Evolutionary conservation across 345 rosid species (phyloP), one percentile per base, ranked within the genome.

Genomic region (Reutealis trisperma): DNA sequence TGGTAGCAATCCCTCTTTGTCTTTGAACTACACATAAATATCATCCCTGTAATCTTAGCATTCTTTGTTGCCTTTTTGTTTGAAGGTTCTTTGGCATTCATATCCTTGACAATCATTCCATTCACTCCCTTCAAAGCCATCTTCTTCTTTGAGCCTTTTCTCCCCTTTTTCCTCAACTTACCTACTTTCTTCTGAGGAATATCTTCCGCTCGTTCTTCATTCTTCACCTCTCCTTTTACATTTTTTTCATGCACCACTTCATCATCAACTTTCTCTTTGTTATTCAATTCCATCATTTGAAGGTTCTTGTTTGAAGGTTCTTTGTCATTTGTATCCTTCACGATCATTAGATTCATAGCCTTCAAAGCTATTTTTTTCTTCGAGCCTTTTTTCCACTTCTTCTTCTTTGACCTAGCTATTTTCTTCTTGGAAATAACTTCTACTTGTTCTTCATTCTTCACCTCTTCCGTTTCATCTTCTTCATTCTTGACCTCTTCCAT

Each of bases 21-120:
- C 80, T 79, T 76, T 16, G 85, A 74, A 77, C 74, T 83, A 64
- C 85, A 79, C 83, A 79, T 79, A 32, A 79, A 83, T 76, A 83
- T 83, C 83, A 83, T 83, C 73, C 85, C 81, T 32, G 11, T 34
- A 42, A 25, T 12, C 30, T 72, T 57, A 21, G 47, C 61, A 45
- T 44, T 63, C 66, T 0, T 54, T 25, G 11, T 52, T 45, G n/a
- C 27, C 25, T 63, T 70, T 72, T 66, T 75, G 14, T 63, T 27
- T 63, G 76, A 57, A 76, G 76, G 14, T 63, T 76, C 75, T 72
- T 54, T 69, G 45, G 37, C 65, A 32, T 72, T 65, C 34, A 3
- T 45, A 45, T 52, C 34, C 72, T 75, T 63, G 34, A 42, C 52
- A 72, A 44, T 16, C 54, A 32, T 57, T 51, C 54, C 78, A 62